Evolutionary conservation across 768 basidiomycete genomes (phyloP).

Genomic region (Exsudoporus frostii): DNA sequence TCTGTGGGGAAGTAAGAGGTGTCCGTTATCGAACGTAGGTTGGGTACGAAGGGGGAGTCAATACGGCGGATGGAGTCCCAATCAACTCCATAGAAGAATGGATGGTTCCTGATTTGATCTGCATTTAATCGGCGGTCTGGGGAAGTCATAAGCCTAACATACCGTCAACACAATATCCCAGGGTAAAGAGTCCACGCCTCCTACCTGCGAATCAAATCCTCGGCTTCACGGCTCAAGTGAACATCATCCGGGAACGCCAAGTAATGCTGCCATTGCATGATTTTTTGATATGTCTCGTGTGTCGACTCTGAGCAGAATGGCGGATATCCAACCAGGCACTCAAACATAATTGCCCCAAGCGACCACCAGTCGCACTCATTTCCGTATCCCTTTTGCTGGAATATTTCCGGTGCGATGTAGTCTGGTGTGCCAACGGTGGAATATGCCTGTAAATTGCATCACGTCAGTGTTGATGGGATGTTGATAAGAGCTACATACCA

Average conservation of each 20-base stretch:
- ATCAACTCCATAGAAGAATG: conserved; percentile 95
- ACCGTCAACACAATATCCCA: conserved; percentile 3
- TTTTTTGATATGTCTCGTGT: conserved; percentile 97
- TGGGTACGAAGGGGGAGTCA: conserved; percentile 95
- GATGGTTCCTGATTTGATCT: conserved; percentile 87
- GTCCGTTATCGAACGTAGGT: conserved; percentile 88
- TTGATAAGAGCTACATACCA: conserved; percentile 49
- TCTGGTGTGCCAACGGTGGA: conserved; percentile 98
- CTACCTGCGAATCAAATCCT: conserved; percentile 82
- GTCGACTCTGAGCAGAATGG: conserved; percentile 96
- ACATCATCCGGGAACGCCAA: conserved; percentile 93
- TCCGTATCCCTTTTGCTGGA: conserved; percentile 94
- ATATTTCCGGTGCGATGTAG: conserved; percentile 96
- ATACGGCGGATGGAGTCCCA: conserved; percentile 87
- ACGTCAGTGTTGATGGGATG: neutral
- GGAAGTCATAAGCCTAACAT: conserved; percentile 72
- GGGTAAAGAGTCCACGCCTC: conserved; percentile 11
- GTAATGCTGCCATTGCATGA: conserved; percentile 89
- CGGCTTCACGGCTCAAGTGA: conserved; percentile 85
- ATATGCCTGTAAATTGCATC: conserved; percentile 62
- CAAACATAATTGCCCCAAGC: conserved; percentile 97
- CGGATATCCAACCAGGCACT: conserved; percentile 95
- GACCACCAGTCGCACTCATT: conserved; percentile 99
- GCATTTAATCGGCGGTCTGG: conserved; percentile 73
- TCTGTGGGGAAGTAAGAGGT: conserved; percentile 99